phyloP scores from a whole-genome alignment of 352 stramenopile genomes.

The Blastocystis sp. region DNA sequence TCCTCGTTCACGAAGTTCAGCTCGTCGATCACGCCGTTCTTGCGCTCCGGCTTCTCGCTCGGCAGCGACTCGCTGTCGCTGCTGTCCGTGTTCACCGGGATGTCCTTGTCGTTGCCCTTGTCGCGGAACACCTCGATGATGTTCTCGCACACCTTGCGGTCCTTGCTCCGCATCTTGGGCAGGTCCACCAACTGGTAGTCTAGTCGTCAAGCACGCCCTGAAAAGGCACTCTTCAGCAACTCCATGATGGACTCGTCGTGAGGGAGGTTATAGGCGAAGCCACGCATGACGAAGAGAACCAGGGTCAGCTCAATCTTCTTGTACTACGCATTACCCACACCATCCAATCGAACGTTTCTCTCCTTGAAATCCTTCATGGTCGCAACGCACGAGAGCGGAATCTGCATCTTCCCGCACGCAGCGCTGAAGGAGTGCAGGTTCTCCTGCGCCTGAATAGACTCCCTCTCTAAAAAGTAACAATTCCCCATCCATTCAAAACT shows the following conservation, averaged over 20 bases:
- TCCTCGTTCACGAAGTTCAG: background rate
- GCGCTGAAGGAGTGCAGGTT: background rate
- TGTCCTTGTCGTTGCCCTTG: conserved; percentile 28
- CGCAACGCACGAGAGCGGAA: conserved; percentile 33
- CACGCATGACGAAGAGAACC: conserved; percentile 44
- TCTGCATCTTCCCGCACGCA: conserved; percentile 28
- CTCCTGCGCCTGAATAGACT: conserved; percentile 18
- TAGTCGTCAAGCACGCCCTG: background rate
- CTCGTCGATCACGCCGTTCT: background rate
- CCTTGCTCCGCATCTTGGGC: background rate
- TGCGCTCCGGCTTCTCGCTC: background rate
- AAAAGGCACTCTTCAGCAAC: background rate
- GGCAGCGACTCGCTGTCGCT: background rate
- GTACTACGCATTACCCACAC: conserved; percentile 8
- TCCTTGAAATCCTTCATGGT: conserved; percentile 24
- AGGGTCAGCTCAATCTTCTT: conserved; percentile 54
- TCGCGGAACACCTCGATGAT: conserved; percentile 18
- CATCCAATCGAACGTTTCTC: background rate
- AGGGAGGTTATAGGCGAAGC: conserved; percentile 7
- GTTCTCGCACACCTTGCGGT: conserved; percentile 23
- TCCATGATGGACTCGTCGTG: background rate
- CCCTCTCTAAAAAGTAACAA: conserved; percentile 1
- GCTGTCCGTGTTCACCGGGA: background rate
- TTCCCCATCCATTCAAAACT: background rate
- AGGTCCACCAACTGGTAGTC: conserved; percentile 24